These are phyloP conservation scores for Colletotrichum sp. DNA, from an alignment of 2,329 filamentous ascomycete genomes.

Conservation along the genomic window DNA sequence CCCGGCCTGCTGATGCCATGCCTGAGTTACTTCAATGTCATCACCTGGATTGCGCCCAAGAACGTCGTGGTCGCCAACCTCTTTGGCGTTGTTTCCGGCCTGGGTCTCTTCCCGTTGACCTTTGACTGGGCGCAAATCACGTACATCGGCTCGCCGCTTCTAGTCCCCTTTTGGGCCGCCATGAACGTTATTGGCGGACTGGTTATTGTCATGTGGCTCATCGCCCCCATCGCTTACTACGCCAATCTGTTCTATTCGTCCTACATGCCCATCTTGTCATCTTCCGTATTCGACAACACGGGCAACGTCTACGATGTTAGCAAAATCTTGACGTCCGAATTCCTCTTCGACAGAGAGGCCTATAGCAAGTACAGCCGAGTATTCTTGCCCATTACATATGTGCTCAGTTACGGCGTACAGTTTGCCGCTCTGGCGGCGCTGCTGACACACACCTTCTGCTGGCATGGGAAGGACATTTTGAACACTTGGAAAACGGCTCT, in stretches of 20 bases:
- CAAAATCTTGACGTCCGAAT: constrained; percentile 78
- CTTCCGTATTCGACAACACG: constrained; percentile 84
- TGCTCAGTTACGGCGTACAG: constrained; percentile 84
- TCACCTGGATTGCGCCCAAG: constrained; percentile 88
- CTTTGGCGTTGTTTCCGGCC: constrained; percentile 83
- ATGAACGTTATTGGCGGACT: constrained; percentile 84
- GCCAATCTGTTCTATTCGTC: constrained; percentile 79
- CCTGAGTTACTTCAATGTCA: constrained; percentile 85
- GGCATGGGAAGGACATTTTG: constrained; percentile 85
- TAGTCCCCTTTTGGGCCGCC: constrained; percentile 86
- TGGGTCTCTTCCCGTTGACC: constrained; percentile 83
- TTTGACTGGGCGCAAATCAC: constrained; percentile 94
- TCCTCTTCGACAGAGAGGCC: constrained; percentile 76
- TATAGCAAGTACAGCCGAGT: constrained; percentile 85
- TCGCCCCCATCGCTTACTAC: constrained; percentile 83
- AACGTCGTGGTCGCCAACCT: constrained; percentile 87
- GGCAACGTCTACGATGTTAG: constrained; percentile 82
- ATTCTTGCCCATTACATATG: constrained; percentile 86
- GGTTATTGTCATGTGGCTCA: constrained; percentile 83
- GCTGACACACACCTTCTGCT: constrained; percentile 80
- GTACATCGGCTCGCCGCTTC: constrained; percentile 82
- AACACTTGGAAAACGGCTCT: constrained; percentile 75
- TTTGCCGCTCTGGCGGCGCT: constrained; percentile 83
- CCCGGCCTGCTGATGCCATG: constrained; percentile 84
- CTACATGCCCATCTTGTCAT: constrained; percentile 86